phyloP scores from a whole-genome alignment of 2,329 filamentous ascomycete genomes.

The Salinomyces thailandicus region DNA sequence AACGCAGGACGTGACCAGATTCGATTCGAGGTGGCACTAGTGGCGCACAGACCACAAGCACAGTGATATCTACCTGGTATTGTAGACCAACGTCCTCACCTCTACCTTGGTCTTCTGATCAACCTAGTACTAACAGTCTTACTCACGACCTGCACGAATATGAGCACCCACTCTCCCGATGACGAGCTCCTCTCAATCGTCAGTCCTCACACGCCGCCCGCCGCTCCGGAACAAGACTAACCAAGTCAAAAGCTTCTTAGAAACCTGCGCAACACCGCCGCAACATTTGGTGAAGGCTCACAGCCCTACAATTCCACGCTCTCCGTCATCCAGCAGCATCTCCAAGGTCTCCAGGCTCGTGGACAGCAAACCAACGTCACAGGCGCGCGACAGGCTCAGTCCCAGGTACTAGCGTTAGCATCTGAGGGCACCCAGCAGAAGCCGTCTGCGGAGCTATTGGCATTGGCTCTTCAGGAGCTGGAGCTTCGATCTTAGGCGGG shows the following conservation, averaged over 20 bases:
- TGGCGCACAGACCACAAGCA: too few relatives aligned
- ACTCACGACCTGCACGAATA: too few relatives aligned
- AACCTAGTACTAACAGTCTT: too few relatives aligned
- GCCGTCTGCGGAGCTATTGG: background rate
- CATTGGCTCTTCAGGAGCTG: background rate
- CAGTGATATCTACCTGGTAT: too few relatives aligned
- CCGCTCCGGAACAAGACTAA: too few relatives aligned
- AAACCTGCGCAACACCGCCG: conserved; percentile 26
- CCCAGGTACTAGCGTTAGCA: background rate
- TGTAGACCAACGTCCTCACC: too few relatives aligned
- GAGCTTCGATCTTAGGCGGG: background rate
- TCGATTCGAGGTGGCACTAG: too few relatives aligned
- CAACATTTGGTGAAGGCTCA: conserved; percentile 27
- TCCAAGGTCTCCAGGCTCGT: conserved; percentile 20
- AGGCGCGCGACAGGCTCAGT: background rate
- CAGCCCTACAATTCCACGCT: conserved; percentile 22
- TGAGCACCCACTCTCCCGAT: background rate
- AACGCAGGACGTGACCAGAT: too few relatives aligned
- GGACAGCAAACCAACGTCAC: background rate
- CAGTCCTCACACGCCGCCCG: too few relatives aligned
- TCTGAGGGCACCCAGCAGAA: background rate
- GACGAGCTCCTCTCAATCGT: conserved; percentile 21
- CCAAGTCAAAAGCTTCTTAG: conserved; percentile 25
- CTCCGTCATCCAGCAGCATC: conserved; percentile 22
- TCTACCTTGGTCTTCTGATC: too few relatives aligned